Conservation (phyloP, 306 rosid species). For the Crotalaria pallida region DNA sequence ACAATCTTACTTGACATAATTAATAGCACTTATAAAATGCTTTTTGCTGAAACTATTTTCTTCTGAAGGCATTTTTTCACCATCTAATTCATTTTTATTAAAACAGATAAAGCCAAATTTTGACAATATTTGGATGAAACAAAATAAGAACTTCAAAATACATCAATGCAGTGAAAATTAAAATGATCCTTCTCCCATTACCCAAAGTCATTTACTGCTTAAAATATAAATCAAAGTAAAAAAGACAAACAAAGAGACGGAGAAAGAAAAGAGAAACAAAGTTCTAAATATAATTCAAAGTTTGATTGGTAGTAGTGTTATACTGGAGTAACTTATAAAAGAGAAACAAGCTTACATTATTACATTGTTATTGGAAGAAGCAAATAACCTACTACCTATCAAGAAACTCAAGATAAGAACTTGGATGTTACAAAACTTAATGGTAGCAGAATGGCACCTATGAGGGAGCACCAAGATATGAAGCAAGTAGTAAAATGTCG, state of each 20-base stretch:
- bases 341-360: background rate
- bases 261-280: too few species aligned
- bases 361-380: background rate
- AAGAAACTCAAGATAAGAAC: background rate
- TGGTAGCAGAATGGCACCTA: conserved; percentile 22
- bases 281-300: too few species aligned
- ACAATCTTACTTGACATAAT: too few species aligned
- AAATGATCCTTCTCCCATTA: background rate
- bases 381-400: background rate
- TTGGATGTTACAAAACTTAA: conserved; percentile 24
- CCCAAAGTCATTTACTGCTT: background rate
- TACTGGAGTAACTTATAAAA: background rate
- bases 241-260: too few species aligned
- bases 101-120: background rate
- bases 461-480: conserved; percentile 97
- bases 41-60: too few species aligned
- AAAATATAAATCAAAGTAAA: too few species aligned
- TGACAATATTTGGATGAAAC: background rate
- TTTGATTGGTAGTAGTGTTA: too few species aligned
- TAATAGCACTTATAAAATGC: too few species aligned
- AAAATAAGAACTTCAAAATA: background rate
- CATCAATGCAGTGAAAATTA: background rate
- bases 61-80: background rate
- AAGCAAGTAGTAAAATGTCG: conserved; percentile 90
- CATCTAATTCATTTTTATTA: background rate